Conservation (phyloP, 2,329 filamentous ascomycete species). For the Cytospora mali region DNA sequence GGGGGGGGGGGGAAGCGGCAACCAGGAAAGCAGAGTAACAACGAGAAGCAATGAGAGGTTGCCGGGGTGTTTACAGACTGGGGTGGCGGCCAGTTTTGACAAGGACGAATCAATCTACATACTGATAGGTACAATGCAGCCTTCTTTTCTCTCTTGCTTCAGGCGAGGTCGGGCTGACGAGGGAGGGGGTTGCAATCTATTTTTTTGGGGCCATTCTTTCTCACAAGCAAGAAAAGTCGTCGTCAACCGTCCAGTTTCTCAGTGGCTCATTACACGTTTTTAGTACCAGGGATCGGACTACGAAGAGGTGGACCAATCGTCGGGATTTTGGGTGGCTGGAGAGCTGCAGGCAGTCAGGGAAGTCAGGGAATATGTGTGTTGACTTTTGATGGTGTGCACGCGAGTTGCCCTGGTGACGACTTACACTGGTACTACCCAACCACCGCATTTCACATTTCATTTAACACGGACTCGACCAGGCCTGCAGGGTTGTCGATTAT, state of each 20-base stretch:
- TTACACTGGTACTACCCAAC: background rate
- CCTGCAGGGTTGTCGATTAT: background rate
- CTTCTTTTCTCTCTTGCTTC: background rate
- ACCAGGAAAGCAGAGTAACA: background rate
- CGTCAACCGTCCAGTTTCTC: background rate
- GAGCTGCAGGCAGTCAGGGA: background rate
- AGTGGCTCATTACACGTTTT: background rate
- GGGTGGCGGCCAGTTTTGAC: constrained; percentile 5
- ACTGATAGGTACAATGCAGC: background rate
- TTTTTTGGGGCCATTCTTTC: background rate
- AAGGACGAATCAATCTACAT: constrained; percentile 4
- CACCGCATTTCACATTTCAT: background rate
- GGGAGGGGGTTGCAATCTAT: background rate
- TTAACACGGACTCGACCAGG: background rate
- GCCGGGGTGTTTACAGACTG: constrained; percentile 8
- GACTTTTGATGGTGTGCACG: background rate
- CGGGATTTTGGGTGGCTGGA: background rate
- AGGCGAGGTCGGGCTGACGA: background rate
- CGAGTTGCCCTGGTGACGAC: background rate
- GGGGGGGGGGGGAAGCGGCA: background rate
- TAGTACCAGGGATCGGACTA: background rate
- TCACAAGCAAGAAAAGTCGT: background rate
- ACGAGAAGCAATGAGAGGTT: constrained; percentile 4
- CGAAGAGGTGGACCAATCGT: background rate
- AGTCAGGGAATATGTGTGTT: background rate